phyloP scores from a whole-genome alignment of 1,139 yeast genomes.

The Lodderomyces oxycetoniae region DNA sequence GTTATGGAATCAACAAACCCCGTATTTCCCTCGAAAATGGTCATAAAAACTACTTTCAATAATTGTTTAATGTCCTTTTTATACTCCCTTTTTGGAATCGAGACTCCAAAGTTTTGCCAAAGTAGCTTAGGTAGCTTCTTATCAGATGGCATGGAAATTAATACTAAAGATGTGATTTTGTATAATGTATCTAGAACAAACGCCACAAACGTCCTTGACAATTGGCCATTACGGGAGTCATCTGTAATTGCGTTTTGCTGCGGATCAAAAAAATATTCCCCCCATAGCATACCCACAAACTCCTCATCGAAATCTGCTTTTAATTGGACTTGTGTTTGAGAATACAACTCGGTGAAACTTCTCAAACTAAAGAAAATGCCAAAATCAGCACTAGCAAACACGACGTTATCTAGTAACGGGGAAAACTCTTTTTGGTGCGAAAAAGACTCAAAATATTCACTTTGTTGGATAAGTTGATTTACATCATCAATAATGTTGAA shows the following conservation, averaged over 20 bases:
- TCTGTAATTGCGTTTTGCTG: constrained; percentile 42
- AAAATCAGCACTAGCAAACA: constrained; percentile 66
- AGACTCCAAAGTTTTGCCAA: constrained; percentile 42
- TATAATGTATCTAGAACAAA: constrained; percentile 78
- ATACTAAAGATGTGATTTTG: constrained; percentile 59
- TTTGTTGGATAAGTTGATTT: constrained; percentile 43
- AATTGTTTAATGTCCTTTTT: constrained; percentile 56
- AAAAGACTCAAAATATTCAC: constrained; percentile 24
- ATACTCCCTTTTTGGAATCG: constrained; percentile 33
- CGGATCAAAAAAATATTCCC: constrained; percentile 55
- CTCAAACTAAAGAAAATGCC: constrained; percentile 60
- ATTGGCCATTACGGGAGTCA: constrained; percentile 23
- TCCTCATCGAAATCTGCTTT: constrained; percentile 30
- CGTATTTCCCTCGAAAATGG: constrained; percentile 45
- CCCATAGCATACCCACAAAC: constrained; percentile 68
- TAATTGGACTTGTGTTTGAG: constrained; percentile 20
- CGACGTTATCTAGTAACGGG: constrained; percentile 61
- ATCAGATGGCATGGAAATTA: constrained; percentile 50
- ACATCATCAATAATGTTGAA: constrained; percentile 58
- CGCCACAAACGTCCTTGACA: constrained; percentile 55
- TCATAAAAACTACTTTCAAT: constrained; percentile 48
- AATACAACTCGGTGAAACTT: constrained; percentile 60
- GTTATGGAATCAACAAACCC: constrained; percentile 54
- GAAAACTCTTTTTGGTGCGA: constrained; percentile 37
- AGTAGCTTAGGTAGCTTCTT: constrained; percentile 37